Conservation (phyloP, 2,329 filamentous ascomycete genomes). For the Gaeumannomyces tritici region DNA sequence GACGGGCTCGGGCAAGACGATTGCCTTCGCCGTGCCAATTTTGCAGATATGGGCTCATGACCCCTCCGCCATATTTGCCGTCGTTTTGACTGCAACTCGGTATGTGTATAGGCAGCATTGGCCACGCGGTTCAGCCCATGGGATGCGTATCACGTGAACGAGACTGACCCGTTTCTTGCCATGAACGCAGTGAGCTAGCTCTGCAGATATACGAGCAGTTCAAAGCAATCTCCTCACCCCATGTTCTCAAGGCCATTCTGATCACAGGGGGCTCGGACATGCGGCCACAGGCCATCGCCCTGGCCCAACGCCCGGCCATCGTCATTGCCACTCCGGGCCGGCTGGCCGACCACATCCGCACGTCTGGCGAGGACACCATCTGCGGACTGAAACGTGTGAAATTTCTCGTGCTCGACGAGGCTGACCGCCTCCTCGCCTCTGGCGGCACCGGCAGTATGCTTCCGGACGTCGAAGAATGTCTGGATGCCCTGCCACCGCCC, state of each 20-base stretch:
- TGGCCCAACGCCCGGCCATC: conserved; percentile 75
- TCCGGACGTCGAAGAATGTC: conserved; percentile 83
- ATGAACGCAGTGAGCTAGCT: conserved; percentile 60
- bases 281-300: conserved; percentile 76
- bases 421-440: conserved; percentile 74
- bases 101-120: conserved; percentile 17
- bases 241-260: conserved; percentile 79
- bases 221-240: conserved; percentile 80
- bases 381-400: conserved; percentile 68
- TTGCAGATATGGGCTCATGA: conserved; percentile 90
- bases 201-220: conserved; percentile 96
- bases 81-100: conserved; percentile 83
- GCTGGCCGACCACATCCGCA: conserved; percentile 85
- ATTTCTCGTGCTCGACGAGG: conserved; percentile 91
- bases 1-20: conserved; percentile 94
- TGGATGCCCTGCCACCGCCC: conserved; percentile 70
- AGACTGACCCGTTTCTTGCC: neutral
- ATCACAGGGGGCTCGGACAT: conserved; percentile 91
- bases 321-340: conserved; percentile 92
- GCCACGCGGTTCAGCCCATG: neutral
- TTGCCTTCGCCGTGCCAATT: conserved; percentile 91
- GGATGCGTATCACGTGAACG: neutral
- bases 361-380: conserved; percentile 84
- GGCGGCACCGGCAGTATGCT: conserved; percentile 77
- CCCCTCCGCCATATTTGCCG: conserved; percentile 80